A percentile compares a stretch with the other conserved stretches of the same genome.
These are phyloP conservation scores for Lentinula aciculospora DNA, from an alignment of 768 basidiomycete species.

Conservation along the genomic window DNA sequence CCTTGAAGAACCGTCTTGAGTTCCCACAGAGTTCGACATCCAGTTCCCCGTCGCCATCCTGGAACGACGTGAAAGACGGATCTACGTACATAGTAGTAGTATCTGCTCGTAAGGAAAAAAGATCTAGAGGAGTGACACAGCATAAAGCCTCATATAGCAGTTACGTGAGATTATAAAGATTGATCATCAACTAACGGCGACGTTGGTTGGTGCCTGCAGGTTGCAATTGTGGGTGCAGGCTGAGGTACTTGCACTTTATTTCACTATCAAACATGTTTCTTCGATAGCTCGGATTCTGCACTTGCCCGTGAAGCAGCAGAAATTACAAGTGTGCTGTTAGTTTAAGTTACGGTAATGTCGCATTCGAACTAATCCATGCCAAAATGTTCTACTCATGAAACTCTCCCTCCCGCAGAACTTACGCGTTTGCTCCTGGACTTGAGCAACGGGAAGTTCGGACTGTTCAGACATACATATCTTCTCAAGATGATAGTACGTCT, in stretches of 20 bases:
- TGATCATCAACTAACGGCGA: neutral
- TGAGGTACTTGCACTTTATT: too few species aligned
- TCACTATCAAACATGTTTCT: too few species aligned
- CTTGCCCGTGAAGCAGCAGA: too few species aligned
- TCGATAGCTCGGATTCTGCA: too few species aligned
- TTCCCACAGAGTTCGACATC: neutral
- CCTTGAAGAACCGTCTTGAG: neutral
- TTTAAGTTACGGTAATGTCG: too few species aligned
- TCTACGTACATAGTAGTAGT: too few species aligned
- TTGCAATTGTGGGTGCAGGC: too few species aligned
- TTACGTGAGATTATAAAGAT: neutral
- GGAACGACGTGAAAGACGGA: conserved; percentile 6
- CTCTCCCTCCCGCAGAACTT: neutral
- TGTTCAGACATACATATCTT: neutral
- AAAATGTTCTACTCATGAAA: neutral
- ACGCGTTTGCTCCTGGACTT: neutral
- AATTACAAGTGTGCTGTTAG: too few species aligned
- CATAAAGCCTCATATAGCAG: neutral
- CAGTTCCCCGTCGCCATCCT: conserved; percentile 1
- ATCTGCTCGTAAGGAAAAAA: neutral
- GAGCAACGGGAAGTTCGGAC: neutral
- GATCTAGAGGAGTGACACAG: neutral
- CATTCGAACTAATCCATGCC: too few species aligned
- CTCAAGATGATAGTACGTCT: too few species aligned
- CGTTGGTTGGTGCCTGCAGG: neutral